Evolutionary conservation across 306 rosid genomes (phyloP).

Genomic region (Vachellia pachyceras): DNA sequence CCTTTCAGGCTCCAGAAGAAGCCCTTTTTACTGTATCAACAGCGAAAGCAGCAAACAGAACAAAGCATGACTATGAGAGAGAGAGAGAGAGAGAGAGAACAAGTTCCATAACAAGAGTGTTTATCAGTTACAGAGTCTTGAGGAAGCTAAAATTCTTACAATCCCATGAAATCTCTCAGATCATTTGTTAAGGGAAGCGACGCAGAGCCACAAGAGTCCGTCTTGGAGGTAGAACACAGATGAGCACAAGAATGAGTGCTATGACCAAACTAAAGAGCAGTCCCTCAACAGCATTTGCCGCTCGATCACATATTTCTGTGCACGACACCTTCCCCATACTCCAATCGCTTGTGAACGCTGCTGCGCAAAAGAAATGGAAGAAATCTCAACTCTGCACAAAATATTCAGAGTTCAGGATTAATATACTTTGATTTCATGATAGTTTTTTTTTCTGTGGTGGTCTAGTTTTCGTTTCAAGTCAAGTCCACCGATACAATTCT

Average conservation of each 20-base stretch:
- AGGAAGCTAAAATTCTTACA: background rate
- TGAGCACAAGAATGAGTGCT: slow-evolving; percentile 1
- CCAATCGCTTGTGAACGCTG: background rate
- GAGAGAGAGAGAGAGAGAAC: background rate
- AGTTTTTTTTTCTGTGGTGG: background rate
- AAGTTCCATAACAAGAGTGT: background rate
- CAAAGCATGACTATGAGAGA: background rate
- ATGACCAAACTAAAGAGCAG: background rate
- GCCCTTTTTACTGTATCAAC: background rate
- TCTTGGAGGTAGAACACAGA: slow-evolving; percentile 31
- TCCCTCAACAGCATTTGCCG: background rate
- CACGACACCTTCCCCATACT: slow-evolving; percentile 21
- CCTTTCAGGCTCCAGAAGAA: background rate
- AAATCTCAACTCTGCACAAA: background rate
- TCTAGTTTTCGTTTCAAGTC: background rate
- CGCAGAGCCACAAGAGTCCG: slow-evolving; percentile 40
- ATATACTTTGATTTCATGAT: background rate
- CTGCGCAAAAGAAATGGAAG: background rate
- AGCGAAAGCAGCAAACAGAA: background rate
- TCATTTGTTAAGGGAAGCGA: slow-evolving; percentile 32
- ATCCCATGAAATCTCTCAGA: background rate
- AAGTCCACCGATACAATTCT: background rate
- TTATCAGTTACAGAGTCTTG: background rate
- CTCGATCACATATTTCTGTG: background rate
- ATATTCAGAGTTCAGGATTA: background rate